These are phyloP conservation scores for Asclepias syriaca DNA, from an alignment of 257 asterid species.

Conservation along the genomic window DNA sequence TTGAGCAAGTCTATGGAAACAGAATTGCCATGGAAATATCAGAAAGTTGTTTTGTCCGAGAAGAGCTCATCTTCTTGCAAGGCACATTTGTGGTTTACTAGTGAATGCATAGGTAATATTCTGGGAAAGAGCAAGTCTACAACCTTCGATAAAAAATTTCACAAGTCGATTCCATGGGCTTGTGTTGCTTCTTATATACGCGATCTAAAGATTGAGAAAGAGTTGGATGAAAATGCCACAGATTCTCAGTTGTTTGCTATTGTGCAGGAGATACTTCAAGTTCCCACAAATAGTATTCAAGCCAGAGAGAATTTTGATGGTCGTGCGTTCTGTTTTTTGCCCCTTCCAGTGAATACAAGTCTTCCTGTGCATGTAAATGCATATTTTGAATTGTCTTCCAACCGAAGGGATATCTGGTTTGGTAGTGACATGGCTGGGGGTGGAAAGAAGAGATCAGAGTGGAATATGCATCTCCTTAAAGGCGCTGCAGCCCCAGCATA, in stretches of 20 bases:
- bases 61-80: slow-evolving; percentile 50
- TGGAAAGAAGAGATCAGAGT: slow-evolving; percentile 91
- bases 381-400: slow-evolving; percentile 92
- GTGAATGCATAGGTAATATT: slow-evolving; percentile 67
- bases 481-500: slow-evolving; percentile 93
- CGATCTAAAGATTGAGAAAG: slow-evolving; percentile 39
- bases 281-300: slow-evolving; percentile 33
- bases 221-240: slow-evolving; percentile 24
- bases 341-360: slow-evolving; percentile 84
- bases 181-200: slow-evolving; percentile 75
- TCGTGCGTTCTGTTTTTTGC: slow-evolving; percentile 93
- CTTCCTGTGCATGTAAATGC: slow-evolving; percentile 92
- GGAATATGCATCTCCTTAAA: slow-evolving; percentile 88
- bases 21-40: slow-evolving; percentile 77
- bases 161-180: slow-evolving; percentile 84
- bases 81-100: slow-evolving; percentile 74
- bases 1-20: slow-evolving; percentile 47
- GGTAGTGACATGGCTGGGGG: slow-evolving; percentile 99
- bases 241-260: slow-evolving; percentile 29
- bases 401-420: slow-evolving; percentile 95
- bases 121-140: slow-evolving; percentile 40
- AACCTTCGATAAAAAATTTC: slow-evolving; percentile 43
- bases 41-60: slow-evolving; percentile 79
- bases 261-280: slow-evolving; percentile 44
- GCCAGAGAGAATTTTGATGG: slow-evolving; percentile 57